phyloP scores from a whole-genome alignment of 441 rosid genomes.

The Breynia disticha region DNA sequence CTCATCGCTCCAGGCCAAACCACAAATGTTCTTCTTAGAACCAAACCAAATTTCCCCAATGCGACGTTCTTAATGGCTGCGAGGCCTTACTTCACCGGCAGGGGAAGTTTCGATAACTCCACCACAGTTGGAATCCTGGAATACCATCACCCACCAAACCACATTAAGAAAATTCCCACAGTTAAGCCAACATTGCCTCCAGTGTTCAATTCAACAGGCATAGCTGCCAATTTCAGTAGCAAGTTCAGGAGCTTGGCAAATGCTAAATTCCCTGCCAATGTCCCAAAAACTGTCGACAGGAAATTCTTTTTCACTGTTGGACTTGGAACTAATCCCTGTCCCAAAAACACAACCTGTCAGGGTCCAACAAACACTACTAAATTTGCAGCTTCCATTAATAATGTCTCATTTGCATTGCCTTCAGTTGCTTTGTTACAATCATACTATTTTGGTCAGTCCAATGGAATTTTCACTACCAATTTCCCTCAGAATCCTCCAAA shows the following conservation, averaged over 20 bases:
- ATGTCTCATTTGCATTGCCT: constrained; percentile 47
- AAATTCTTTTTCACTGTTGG: constrained; percentile 47
- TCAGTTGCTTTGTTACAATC: constrained; percentile 40
- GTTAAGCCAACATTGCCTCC: constrained; percentile 39
- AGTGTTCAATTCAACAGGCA: constrained; percentile 29
- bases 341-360: constrained; percentile 52
- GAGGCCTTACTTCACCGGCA: constrained; percentile 59
- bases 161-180: constrained; percentile 9
- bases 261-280: constrained; percentile 46
- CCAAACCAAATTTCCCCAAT: constrained; percentile 38
- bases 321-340: constrained; percentile 53
- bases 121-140: constrained; percentile 50
- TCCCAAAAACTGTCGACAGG: constrained; percentile 41
- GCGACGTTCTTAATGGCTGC: constrained; percentile 52
- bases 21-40: constrained; percentile 53
- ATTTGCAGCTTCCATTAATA: constrained; percentile 58
- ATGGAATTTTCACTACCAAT: constrained; percentile 37
- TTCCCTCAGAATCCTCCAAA: constrained; percentile 40
- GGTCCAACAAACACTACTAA: constrained; percentile 47
- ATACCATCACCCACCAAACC: constrained; percentile 27
- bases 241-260: constrained; percentile 45
- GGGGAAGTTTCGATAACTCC: constrained; percentile 52
- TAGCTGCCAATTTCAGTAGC: constrained; percentile 35
- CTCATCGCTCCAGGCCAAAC: constrained; percentile 66
- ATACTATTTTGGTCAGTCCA: constrained; percentile 27